Evolutionary conservation across 116 monocot species (phyloP).

Genomic region (Phalaenopsis hybrid): DNA sequence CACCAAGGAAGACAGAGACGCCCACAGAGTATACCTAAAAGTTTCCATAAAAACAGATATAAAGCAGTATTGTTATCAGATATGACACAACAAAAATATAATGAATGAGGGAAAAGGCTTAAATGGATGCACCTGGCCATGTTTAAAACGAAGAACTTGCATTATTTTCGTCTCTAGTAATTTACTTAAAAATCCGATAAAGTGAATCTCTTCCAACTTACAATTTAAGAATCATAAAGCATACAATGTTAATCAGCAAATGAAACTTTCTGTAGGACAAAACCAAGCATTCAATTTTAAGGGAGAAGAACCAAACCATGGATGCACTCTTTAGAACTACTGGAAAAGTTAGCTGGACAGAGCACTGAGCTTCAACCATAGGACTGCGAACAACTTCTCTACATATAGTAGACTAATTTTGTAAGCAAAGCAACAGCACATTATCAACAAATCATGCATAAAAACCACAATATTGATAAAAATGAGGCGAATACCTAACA

Average conservation of each 20-base stretch:
- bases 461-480: not conserved
- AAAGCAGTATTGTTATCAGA: not conserved
- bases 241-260: not conserved
- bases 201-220: slow-evolving; percentile 95
- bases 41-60: slow-evolving; percentile 13
- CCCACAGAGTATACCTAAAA: slow-evolving; percentile 81
- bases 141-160: slow-evolving; percentile 95
- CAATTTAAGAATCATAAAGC: slow-evolving; percentile 8
- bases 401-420: slow-evolving; percentile 13
- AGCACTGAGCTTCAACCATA: slow-evolving; percentile 98
- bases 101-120: slow-evolving; percentile 1
- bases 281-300: not conserved
- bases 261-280: not conserved
- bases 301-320: slow-evolving; percentile 35
- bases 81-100: not conserved
- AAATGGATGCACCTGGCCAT: slow-evolving; percentile 67
- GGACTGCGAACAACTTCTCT: slow-evolving; percentile 91
- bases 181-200: slow-evolving; percentile 90
- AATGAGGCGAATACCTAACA: slow-evolving; percentile 36
- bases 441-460: not conserved
- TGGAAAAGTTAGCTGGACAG: slow-evolving; percentile 92
- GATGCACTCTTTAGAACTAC: slow-evolving; percentile 66
- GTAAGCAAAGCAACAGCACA: not conserved
- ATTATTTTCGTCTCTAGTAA: slow-evolving; percentile 92
- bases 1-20: slow-evolving; percentile 93